A percentile compares a stretch with the other conserved stretches of the same genome.
These are phyloP conservation scores for Acorus gramineus DNA, from an alignment of 106 monocot species.

Conservation along the genomic window DNA sequence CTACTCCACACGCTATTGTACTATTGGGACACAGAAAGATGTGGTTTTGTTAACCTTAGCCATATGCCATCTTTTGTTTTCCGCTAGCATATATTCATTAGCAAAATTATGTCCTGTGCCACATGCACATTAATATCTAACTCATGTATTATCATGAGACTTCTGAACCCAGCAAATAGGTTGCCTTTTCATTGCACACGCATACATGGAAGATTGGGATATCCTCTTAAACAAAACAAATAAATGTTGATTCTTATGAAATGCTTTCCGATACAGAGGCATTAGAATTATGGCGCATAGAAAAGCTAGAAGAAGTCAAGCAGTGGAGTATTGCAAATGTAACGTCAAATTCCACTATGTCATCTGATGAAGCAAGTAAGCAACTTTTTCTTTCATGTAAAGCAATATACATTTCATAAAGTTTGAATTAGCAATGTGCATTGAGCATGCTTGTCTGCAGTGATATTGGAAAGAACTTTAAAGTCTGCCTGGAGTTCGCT, in stretches of 20 bases:
- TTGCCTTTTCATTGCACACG: too few species aligned
- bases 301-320: constrained; percentile 51
- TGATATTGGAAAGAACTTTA: constrained; percentile 40
- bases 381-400: neutral
- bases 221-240: too few species aligned
- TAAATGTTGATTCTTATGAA: neutral
- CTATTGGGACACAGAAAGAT: too few species aligned
- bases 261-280: constrained; percentile 26
- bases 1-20: too few species aligned
- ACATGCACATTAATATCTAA: too few species aligned
- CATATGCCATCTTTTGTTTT: too few species aligned
- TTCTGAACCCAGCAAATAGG: too few species aligned
- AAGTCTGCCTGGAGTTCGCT: constrained; percentile 50
- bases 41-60: too few species aligned
- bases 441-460: constrained; percentile 17
- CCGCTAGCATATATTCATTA: too few species aligned
- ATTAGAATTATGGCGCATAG: constrained; percentile 56
- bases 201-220: too few species aligned
- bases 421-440: neutral
- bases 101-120: too few species aligned
- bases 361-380: constrained; percentile 50
- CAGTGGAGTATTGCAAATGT: constrained; percentile 16
- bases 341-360: constrained; percentile 19
- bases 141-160: too few species aligned
- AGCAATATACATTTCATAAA: neutral